Evolutionary conservation across 2,329 filamentous ascomycete genomes (phyloP), one percentile per base, ranked within the genome.

Genomic region (Albophoma yamanashiensis): DNA sequence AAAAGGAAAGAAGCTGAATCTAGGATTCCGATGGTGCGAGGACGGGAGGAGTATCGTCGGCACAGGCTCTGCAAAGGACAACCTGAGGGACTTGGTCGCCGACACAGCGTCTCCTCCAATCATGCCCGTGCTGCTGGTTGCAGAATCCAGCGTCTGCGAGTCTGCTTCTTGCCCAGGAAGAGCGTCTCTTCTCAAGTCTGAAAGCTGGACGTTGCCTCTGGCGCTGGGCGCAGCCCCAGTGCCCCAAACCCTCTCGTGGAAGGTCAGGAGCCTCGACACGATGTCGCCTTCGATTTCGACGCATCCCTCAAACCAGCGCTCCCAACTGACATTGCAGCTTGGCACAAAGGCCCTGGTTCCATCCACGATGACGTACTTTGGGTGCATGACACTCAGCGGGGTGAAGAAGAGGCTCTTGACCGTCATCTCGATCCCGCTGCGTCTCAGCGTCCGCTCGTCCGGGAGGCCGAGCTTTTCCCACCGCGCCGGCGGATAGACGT

Each of bases 321-420:
- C 91, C 89, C 89, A 94, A 67, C 88, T 92, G 5, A 95, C 84
- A 66, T 95, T 95, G 72, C 89, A 92, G 66, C 88, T 91, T 0
- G 90, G 90, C 12, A 94, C 72, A 66, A 88, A 87, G 0, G 88
- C 88, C 2, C 75, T 78, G 39, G 76, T 71, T 0, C 87, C 80
- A 69, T 95, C 91, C 1, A 93, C 72, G 17, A 94, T 79, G 43
- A 93, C 79, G 65, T 90, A 93, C 67, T 95, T 95, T 0, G 90
- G 88, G 69, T 95, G 91, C 85, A 94, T 89, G n/a, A 95, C 87
- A 67, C 89, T 91, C 62, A 94, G 86, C 0, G 91, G 91, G 2
- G 86, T 77, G 63, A 93, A 85, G 72, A 95, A 95, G 9, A 93
- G 77, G 63, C 86, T 91, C 75, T 91, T 92, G 60, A 92, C 83